These are phyloP conservation scores for Williopsis jadinii DNA, from an alignment of 1,139 yeast species.

Conservation along the genomic window DNA sequence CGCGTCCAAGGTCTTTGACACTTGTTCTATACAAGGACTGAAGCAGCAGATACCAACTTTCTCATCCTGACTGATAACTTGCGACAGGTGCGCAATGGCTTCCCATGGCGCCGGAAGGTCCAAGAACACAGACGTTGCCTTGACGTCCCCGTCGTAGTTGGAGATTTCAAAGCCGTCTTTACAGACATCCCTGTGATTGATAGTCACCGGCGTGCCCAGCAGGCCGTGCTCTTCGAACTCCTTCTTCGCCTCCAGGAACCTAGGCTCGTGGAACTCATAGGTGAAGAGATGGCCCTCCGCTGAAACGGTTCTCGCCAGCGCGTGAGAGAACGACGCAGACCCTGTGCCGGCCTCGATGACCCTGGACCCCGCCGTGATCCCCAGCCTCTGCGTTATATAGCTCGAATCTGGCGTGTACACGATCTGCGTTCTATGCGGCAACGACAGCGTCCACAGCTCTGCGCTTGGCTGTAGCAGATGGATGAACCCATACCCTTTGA, in stretches of 20 bases:
- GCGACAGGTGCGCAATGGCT: constrained; percentile 69
- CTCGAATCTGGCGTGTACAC: constrained; percentile 95
- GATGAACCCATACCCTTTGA: constrained; percentile 77
- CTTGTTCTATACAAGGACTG: constrained; percentile 98
- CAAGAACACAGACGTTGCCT: constrained; percentile 72
- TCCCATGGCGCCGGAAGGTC: constrained; percentile 98
- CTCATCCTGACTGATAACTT: constrained; percentile 48
- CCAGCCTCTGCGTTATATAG: constrained; percentile 76
- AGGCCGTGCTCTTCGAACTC: constrained; percentile 70
- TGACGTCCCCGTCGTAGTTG: constrained; percentile 28
- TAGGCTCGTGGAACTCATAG: constrained; percentile 84
- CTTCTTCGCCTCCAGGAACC: constrained; percentile 68
- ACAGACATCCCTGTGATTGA: constrained; percentile 93
- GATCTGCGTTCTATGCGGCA: constrained; percentile 96
- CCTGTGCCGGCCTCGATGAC: constrained; percentile 99
- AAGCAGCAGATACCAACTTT: constrained; percentile 81
- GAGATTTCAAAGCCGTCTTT: constrained; percentile 67
- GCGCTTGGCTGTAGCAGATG: constrained; percentile 90
- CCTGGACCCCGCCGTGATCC: constrained; percentile 63
- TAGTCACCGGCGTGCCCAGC: constrained; percentile 39
- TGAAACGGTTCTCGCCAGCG: constrained; percentile 70
- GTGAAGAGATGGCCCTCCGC: constrained; percentile 61
- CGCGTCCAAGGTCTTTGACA: constrained; percentile 72
- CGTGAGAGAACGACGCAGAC: constrained; percentile 91
- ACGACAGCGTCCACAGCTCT: constrained; percentile 88